A percentile compares a stretch with the other conserved stretches of the same genome.
Conservation (phyloP, 805 yeast species). For the Metschnikowia matae region DNA sequence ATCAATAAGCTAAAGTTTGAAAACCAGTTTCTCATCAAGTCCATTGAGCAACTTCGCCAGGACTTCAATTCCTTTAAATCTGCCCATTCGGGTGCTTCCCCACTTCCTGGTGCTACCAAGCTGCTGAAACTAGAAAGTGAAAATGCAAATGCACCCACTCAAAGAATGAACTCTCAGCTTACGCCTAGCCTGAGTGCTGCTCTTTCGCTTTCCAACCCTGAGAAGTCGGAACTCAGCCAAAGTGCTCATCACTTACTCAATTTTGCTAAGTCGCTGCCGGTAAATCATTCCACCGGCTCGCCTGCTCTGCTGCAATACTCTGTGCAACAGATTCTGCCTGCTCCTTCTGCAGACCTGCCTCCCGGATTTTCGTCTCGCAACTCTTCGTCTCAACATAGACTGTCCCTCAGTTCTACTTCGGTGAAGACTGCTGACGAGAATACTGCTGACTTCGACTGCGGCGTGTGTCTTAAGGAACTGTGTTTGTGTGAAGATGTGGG, state of each 20-base stretch:
- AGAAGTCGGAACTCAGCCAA: constrained; percentile 15
- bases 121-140: neutral
- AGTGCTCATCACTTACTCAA: constrained; percentile 20
- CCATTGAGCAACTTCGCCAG: constrained; percentile 38
- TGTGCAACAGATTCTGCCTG: constrained; percentile 50
- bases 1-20: constrained; percentile 46
- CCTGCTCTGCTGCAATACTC: constrained; percentile 31
- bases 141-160: neutral
- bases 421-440: neutral
- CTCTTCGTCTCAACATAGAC: neutral
- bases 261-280: constrained; percentile 19
- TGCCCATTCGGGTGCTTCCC: constrained; percentile 7
- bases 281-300: constrained; percentile 11
- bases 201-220: constrained; percentile 3
- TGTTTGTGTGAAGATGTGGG: constrained; percentile 62
- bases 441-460: constrained; percentile 45
- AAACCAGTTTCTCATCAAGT: constrained; percentile 40
- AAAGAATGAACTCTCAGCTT: neutral
- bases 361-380: constrained; percentile 1
- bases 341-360: constrained; percentile 48
- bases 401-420: neutral
- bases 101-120: neutral
- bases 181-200: neutral
- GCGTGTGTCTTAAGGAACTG: constrained; percentile 63
- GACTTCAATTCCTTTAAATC: constrained; percentile 24